These are phyloP conservation scores for Paramyrothecium roridum DNA, from an alignment of 2,329 filamentous ascomycete species.

Conservation along the genomic window DNA sequence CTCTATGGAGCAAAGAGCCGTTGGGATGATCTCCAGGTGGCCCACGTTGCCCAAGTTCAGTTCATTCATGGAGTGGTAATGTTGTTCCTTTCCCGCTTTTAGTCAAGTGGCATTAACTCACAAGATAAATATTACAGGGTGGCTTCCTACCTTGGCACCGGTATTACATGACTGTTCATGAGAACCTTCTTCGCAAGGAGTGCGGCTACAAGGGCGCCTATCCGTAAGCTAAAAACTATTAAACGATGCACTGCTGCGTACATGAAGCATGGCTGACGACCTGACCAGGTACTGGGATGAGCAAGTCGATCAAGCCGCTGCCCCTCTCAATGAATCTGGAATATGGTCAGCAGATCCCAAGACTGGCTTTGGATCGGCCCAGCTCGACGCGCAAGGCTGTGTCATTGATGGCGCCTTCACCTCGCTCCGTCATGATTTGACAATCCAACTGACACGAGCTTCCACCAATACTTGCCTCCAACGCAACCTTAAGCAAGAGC, in stretches of 20 bases:
- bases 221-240: not conserved
- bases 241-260: too few species aligned
- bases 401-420: not conserved
- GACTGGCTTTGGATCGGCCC: not conserved
- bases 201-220: not conserved
- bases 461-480: not conserved
- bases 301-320: not conserved
- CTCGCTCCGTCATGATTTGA: not conserved
- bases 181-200: not conserved
- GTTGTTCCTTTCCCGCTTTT: not conserved
- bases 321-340: not conserved
- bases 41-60: not conserved
- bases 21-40: not conserved
- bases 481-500: not conserved
- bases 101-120: not conserved
- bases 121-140: not conserved
- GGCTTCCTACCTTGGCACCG: constrained; percentile 1
- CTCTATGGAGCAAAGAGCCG: not conserved
- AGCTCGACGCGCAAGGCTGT: not conserved
- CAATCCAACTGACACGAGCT: not conserved
- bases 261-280: not conserved
- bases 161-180: not conserved
- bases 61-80: not conserved
- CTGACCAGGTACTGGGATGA: not conserved
- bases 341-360: not conserved